Evolutionary conservation across 2,329 filamentous ascomycete species (phyloP).

Genomic region (Colletotrichum sp.): DNA sequence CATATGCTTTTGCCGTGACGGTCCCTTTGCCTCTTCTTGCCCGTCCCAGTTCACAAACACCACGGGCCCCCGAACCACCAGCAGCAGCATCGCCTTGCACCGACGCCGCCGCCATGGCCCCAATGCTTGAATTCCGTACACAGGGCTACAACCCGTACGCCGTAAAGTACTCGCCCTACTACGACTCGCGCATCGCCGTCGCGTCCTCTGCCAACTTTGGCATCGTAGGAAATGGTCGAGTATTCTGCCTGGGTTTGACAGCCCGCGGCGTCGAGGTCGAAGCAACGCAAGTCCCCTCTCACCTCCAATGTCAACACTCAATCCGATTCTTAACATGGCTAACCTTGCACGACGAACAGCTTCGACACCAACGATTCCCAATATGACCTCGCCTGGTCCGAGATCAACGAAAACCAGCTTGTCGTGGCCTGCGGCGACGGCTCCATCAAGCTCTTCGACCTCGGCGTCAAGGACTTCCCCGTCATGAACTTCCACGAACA

Average conservation of each 20-base stretch:
- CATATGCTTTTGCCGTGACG: constrained; percentile 6
- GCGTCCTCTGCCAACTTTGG: constrained; percentile 94
- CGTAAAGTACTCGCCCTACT: constrained; percentile 98
- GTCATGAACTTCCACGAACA: constrained; percentile 94
- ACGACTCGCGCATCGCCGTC: constrained; percentile 92
- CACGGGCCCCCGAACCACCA: background rate
- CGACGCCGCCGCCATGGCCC: constrained; percentile 36
- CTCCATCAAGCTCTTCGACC: constrained; percentile 92
- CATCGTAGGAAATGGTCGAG: constrained; percentile 91
- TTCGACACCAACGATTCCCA: constrained; percentile 98
- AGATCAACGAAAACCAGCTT: constrained; percentile 94
- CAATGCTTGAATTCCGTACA: constrained; percentile 93
- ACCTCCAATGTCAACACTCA: background rate
- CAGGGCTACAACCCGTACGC: constrained; percentile 95
- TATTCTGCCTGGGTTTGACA: constrained; percentile 85
- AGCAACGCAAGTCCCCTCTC: constrained; percentile 66
- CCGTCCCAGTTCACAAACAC: background rate
- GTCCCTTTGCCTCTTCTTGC: background rate
- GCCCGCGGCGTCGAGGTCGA: constrained; percentile 83
- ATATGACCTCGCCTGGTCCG: constrained; percentile 94
- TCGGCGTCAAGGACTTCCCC: constrained; percentile 80
- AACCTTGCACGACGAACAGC: constrained; percentile 45
- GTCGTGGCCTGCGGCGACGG: constrained; percentile 91
- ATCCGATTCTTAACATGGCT: background rate
- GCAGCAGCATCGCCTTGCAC: background rate